Evolutionary conservation across 306 rosid species (phyloP).

Genomic region (Notholithocarpus densiflorus): DNA sequence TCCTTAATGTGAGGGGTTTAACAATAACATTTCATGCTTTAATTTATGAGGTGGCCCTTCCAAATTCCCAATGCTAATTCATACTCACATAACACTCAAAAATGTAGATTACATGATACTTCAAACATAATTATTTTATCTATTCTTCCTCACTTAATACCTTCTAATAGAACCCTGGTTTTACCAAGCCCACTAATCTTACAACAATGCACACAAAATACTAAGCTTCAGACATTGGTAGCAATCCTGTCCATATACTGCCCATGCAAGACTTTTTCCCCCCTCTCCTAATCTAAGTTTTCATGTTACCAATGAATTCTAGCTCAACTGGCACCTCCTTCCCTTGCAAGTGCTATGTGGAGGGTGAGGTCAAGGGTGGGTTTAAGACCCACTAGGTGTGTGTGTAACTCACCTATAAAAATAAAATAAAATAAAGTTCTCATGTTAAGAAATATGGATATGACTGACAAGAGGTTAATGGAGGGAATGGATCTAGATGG

Average conservation of each 20-base stretch:
- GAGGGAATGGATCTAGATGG: slow-evolving; percentile 10
- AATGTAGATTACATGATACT: not conserved
- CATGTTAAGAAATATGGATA: not conserved
- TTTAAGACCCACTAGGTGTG: too few species aligned
- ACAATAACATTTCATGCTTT: slow-evolving; percentile 10
- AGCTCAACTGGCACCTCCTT: too few species aligned
- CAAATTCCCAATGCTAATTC: not conserved
- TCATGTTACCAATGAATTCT: too few species aligned
- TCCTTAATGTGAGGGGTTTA: slow-evolving; percentile 19
- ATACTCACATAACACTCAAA: not conserved
- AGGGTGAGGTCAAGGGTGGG: too few species aligned
- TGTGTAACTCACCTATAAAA: too few species aligned
- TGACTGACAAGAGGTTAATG: not conserved
- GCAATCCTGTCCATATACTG: not conserved
- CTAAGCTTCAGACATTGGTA: not conserved
- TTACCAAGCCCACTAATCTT: not conserved
- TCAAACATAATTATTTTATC: slow-evolving; percentile 2
- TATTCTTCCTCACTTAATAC: slow-evolving; percentile 10
- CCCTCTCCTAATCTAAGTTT: not conserved
- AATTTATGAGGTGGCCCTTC: not conserved
- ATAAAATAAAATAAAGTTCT: not conserved
- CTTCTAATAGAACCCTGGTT: slow-evolving; percentile 8
- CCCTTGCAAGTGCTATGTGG: too few species aligned
- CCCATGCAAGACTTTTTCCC: not conserved
- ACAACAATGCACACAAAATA: not conserved